Conservation (phyloP, 1,284 basidiomycete genomes). For the Anthracocystis panici-leucophaei region DNA sequence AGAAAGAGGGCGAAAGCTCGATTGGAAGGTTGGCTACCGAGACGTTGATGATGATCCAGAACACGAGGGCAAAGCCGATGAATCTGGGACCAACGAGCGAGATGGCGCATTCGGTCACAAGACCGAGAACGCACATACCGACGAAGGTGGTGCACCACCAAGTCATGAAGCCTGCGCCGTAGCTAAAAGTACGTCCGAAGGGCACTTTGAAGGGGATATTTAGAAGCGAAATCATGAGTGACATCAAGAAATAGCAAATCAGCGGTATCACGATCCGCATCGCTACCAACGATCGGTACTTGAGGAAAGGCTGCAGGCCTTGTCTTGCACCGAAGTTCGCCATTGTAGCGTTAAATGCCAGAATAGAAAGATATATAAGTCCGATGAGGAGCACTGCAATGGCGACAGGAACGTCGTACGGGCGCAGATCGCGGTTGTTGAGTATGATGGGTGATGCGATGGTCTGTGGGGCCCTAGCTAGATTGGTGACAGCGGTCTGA, state of each 20-base stretch:
- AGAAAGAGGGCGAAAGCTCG: slow-evolving; percentile 52
- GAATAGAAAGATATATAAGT: slow-evolving; percentile 79
- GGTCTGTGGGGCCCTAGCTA: slow-evolving; percentile 75
- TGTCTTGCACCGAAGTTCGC: slow-evolving; percentile 51
- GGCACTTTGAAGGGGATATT: slow-evolving; percentile 63
- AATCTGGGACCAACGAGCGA: slow-evolving; percentile 57
- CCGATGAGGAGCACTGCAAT: slow-evolving; percentile 81
- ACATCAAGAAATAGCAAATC: slow-evolving; percentile 53
- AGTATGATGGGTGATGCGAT: slow-evolving; percentile 74
- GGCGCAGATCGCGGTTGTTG: slow-evolving; percentile 75
- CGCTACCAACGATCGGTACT: slow-evolving; percentile 49
- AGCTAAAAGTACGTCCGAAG: slow-evolving; percentile 53
- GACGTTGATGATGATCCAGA: slow-evolving; percentile 65
- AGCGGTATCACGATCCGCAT: slow-evolving; percentile 58
- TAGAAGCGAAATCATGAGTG: slow-evolving; percentile 62
- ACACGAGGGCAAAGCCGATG: slow-evolving; percentile 58
- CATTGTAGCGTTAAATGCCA: slow-evolving; percentile 69
- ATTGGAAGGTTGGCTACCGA: slow-evolving; percentile 55
- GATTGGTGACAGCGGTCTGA: slow-evolving; percentile 39
- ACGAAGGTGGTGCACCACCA: slow-evolving; percentile 58
- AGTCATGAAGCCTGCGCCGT: slow-evolving; percentile 65
- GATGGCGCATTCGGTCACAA: slow-evolving; percentile 57
- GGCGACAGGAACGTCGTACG: slow-evolving; percentile 79
- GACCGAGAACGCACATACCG: slow-evolving; percentile 60
- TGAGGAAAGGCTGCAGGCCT: slow-evolving; percentile 51